Percentiles rank a stretch among this genome's conserved stretches.
Evolutionary conservation across 306 rosid genomes (phyloP).

Genomic region (Gynostemma pentaphyllum): DNA sequence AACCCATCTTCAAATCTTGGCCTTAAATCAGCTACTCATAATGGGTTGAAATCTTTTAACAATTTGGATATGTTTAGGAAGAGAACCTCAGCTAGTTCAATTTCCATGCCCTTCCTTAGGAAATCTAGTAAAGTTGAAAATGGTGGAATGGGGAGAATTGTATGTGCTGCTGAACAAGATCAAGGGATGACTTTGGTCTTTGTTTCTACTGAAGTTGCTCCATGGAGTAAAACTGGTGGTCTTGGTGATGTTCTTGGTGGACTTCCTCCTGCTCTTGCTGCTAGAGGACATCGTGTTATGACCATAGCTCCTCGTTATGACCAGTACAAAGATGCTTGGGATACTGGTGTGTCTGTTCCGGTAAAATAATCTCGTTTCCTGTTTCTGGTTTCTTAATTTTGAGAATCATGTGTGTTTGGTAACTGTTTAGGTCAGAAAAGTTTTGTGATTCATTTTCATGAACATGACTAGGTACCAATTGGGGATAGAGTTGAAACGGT

Average conservation of each 20-base stretch:
- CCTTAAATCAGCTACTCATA: constrained; percentile 27
- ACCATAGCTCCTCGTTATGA: constrained; percentile 36
- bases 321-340: constrained; percentile 47
- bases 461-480: constrained; percentile 20
- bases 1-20: constrained; percentile 22
- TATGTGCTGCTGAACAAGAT: no score
- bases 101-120: no score
- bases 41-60: constrained; percentile 48
- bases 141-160: no score
- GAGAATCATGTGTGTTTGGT: neutral
- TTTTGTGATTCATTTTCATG: neutral
- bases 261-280: constrained; percentile 40
- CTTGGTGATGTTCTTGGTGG: constrained; percentile 55
- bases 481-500: constrained; percentile 22
- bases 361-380: no score
- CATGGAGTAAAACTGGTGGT: constrained; percentile 49
- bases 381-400: neutral
- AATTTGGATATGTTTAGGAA: no score
- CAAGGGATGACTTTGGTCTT: constrained; percentile 36
- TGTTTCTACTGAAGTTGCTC: constrained; percentile 33
- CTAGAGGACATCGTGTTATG: constrained; percentile 47
- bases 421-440: neutral
- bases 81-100: no score
- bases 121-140: no score
- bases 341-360: constrained; percentile 21